phyloP scores from a whole-genome alignment of 257 asterid genomes.

The Haberlea rhodopensis region DNA sequence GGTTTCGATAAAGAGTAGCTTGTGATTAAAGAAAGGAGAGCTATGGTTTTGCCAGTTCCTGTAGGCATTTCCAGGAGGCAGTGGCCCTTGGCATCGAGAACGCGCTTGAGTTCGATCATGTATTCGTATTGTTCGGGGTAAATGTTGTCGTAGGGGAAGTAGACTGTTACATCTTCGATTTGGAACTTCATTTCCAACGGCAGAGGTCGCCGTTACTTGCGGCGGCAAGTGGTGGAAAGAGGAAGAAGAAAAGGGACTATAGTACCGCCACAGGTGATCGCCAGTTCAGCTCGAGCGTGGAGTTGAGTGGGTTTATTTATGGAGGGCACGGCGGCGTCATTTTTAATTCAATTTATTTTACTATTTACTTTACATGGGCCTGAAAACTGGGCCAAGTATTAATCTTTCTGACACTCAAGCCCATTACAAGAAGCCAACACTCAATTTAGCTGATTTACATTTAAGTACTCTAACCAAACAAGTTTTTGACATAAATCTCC shows the following conservation, averaged over 20 bases:
- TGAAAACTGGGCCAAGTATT: too few species aligned
- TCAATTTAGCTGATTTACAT: too few species aligned
- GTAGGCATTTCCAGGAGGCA: constrained; percentile 97
- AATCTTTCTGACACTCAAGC: too few species aligned
- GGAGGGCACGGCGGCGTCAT: too few species aligned
- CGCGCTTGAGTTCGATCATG: constrained; percentile 93
- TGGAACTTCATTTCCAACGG: constrained; percentile 68
- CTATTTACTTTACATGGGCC: too few species aligned
- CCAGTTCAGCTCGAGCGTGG: too few species aligned
- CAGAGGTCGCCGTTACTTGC: constrained; percentile 18
- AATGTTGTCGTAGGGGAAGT: constrained; percentile 89
- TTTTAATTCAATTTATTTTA: too few species aligned
- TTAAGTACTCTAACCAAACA: too few species aligned
- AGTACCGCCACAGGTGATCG: constrained; percentile 16
- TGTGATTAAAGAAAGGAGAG: constrained; percentile 83
- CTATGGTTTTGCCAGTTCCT: constrained; percentile 93
- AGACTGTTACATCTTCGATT: constrained; percentile 88
- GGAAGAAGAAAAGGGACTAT: too few species aligned
- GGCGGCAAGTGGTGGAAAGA: constrained; percentile 2
- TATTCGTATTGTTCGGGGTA: constrained; percentile 92
- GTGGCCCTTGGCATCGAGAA: constrained; percentile 92
- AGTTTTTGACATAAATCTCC: too few species aligned
- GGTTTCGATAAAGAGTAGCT: constrained; percentile 78
- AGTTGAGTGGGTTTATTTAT: too few species aligned
- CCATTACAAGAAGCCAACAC: too few species aligned